Conservation (phyloP, 169 alveolate species). For the Babesia bovis region DNA sequence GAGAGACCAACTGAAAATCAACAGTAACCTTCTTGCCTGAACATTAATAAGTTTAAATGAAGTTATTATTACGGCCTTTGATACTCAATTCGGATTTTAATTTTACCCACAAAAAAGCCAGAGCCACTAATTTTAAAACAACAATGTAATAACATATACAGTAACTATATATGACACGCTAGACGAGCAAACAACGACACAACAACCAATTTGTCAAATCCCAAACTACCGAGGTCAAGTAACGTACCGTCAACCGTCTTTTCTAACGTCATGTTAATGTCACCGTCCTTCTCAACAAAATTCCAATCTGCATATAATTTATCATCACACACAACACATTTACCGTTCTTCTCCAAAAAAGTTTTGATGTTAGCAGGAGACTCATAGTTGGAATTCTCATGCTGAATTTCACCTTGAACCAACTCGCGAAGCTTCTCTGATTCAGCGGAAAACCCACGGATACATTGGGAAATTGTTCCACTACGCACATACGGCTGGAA, state of each 20-base stretch:
- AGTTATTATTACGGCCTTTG: background rate
- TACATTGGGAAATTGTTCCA: background rate
- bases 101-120: background rate
- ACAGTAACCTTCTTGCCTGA: slow-evolving; percentile 71
- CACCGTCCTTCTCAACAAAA: slow-evolving; percentile 80
- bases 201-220: too few species aligned
- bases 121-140: background rate
- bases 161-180: too few species aligned
- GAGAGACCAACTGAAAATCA: slow-evolving; percentile 82
- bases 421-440: slow-evolving; percentile 76
- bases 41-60: background rate
- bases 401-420: slow-evolving; percentile 79
- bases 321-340: background rate
- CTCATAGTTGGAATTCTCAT: slow-evolving; percentile 80
- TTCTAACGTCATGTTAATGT: slow-evolving; percentile 81
- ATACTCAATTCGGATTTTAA: too few species aligned
- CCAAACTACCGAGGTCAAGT: too few species aligned
- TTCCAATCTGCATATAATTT: slow-evolving; percentile 70
- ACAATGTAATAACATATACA: too few species aligned
- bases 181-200: too few species aligned
- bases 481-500: background rate
- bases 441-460: slow-evolving; percentile 70
- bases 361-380: slow-evolving; percentile 75
- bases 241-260: slow-evolving; percentile 77
- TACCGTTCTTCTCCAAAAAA: slow-evolving; percentile 69